These are phyloP conservation scores for Candida piceae DNA, from an alignment of 805 yeast species.

Conservation along the genomic window DNA sequence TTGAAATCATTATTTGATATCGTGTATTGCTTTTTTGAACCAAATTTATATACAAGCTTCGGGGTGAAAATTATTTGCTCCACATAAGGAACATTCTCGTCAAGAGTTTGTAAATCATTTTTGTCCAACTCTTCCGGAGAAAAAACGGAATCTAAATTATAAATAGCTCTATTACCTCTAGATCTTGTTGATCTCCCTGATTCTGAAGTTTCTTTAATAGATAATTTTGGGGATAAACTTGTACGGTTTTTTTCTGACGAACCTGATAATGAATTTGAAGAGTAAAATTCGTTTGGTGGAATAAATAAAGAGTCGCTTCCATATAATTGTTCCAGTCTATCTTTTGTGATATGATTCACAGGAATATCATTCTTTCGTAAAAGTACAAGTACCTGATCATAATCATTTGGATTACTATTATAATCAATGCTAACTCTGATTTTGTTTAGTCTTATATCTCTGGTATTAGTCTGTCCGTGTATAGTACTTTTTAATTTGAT, in stretches of 20 bases:
- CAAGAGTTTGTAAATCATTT: slow-evolving; percentile 10
- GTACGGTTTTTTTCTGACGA: too few species aligned
- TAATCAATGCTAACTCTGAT: neutral
- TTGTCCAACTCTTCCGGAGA: slow-evolving; percentile 28
- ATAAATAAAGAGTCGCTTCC: neutral
- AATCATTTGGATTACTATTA: neutral
- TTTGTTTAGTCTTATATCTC: neutral
- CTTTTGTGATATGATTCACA: neutral
- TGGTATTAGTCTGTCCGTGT: too few species aligned
- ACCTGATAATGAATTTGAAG: neutral
- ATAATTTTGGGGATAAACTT: neutral
- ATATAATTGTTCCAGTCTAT: neutral
- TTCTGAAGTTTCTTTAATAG: neutral
- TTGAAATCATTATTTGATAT: slow-evolving; percentile 69
- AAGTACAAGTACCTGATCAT: neutral
- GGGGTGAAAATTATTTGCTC: slow-evolving; percentile 30
- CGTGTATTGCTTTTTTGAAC: slow-evolving; percentile 48
- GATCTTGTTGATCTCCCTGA: slow-evolving; percentile 4
- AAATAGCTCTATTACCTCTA: neutral
- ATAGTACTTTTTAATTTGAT: too few species aligned
- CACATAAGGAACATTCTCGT: slow-evolving; percentile 26
- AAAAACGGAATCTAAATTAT: slow-evolving; percentile 26
- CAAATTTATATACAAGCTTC: slow-evolving; percentile 44
- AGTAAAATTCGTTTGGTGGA: neutral
- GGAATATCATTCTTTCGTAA: neutral